A percentile compares a stretch with the other conserved stretches of the same genome.
Evolutionary conservation across 768 basidiomycete species (phyloP).

Genomic region (Lactifluus hygrophoroides): DNA sequence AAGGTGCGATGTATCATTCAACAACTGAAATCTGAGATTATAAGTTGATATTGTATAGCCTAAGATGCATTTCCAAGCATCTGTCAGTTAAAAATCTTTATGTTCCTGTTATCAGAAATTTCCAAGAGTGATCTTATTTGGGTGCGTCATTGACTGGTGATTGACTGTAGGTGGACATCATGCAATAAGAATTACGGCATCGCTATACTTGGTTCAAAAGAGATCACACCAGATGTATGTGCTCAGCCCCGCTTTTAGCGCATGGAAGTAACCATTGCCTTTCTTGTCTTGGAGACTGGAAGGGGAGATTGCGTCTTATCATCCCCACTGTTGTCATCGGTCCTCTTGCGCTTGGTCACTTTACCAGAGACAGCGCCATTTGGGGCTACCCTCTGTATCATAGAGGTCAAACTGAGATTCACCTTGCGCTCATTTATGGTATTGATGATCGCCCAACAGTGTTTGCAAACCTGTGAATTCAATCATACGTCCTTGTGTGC

Average conservation of each 20-base stretch:
- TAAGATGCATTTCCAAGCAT: too few relatives aligned
- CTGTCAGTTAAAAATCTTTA: too few relatives aligned
- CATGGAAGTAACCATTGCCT: not conserved
- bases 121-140: too few relatives aligned
- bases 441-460: constrained; percentile 51
- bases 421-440: constrained; percentile 26
- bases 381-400: too few relatives aligned
- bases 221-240: not conserved
- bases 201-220: not conserved
- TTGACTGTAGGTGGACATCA: not conserved
- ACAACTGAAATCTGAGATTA: too few relatives aligned
- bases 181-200: not conserved
- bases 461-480: constrained; percentile 45
- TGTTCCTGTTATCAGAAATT: too few relatives aligned
- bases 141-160: too few relatives aligned
- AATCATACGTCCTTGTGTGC: constrained; percentile 56
- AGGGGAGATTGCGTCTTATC: too few relatives aligned
- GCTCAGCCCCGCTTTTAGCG: not conserved
- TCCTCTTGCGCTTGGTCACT: constrained; percentile 28
- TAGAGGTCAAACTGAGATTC: constrained; percentile 12
- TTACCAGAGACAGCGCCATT: constrained; percentile 11
- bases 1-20: too few relatives aligned
- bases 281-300: not conserved
- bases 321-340: constrained; percentile 25
- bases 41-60: too few relatives aligned